Conservation (phyloP, 176 grass and related monocot species). For the Carex myosuroides region DNA sequence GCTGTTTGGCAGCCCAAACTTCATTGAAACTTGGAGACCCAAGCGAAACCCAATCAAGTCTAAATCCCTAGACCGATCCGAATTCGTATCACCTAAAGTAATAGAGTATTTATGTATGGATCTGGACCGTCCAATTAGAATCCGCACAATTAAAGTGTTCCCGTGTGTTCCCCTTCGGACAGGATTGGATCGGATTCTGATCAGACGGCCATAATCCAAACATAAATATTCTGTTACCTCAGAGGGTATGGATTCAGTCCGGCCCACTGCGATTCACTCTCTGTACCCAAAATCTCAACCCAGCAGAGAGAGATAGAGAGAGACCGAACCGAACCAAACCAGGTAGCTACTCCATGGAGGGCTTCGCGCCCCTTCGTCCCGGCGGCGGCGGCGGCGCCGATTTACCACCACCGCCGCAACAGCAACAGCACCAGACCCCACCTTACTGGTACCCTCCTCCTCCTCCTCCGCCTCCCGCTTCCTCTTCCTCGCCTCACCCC, state of each 20-base stretch:
- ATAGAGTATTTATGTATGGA: no score
- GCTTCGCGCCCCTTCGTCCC: background rate
- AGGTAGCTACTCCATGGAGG: conserved; percentile 3
- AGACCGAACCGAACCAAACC: background rate
- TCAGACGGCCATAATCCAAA: no score
- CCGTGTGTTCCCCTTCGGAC: no score
- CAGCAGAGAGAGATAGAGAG: background rate
- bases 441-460: conserved; percentile 3
- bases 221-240: no score
- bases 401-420: background rate
- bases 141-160: no score
- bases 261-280: background rate
- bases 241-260: no score
- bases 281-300: background rate
- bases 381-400: background rate
- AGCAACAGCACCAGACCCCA: background rate
- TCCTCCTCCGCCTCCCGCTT: background rate
- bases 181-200: no score
- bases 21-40: background rate
- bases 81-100: no score
- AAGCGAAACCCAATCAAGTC: background rate
- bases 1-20: no score
- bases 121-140: no score
- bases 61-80: background rate
- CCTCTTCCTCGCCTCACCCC: background rate